Conservation (phyloP, 495 filamentous ascomycete genomes). For the Podospora anserina region DNA sequence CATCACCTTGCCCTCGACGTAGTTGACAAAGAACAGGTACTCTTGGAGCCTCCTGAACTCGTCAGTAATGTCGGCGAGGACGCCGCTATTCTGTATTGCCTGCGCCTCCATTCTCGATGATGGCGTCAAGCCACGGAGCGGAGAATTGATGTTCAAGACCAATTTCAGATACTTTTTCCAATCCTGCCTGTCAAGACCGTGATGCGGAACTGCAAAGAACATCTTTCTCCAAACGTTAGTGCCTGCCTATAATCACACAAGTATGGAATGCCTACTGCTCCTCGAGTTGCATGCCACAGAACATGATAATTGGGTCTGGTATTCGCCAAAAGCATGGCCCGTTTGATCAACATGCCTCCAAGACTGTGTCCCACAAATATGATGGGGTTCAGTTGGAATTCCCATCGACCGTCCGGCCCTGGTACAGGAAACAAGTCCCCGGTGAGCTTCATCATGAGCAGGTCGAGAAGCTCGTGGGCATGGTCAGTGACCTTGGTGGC, state of each 20-base stretch:
- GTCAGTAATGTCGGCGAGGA: conserved; percentile 6
- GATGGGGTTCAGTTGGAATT: conserved; percentile 5
- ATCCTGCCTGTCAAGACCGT: conserved; percentile 1
- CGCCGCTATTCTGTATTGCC: background rate
- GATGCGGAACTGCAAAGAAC: conserved; percentile 19
- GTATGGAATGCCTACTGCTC: conserved; percentile 4
- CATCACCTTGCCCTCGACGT: conserved; percentile 9
- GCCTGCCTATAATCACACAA: no score
- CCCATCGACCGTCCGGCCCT: background rate
- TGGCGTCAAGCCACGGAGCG: background rate
- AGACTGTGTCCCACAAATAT: conserved; percentile 19
- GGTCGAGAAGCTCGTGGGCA: conserved; percentile 5
- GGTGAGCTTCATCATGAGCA: background rate
- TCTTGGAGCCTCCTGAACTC: conserved; percentile 16
- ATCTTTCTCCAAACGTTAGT: conserved; percentile 11
- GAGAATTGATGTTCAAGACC: conserved; percentile 6
- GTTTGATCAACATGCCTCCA: conserved; percentile 15
- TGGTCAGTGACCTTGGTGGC: conserved; percentile 5
- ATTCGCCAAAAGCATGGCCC: conserved; percentile 10
- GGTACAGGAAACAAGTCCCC: background rate
- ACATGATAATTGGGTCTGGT: background rate
- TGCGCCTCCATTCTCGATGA: conserved; percentile 13
- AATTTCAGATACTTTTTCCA: conserved; percentile 5
- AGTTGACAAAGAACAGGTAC: conserved; percentile 13
- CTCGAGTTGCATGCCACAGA: conserved; percentile 18